Percentiles rank a stretch among this genome's conserved stretches.
These are phyloP conservation scores for Lachnellula cervina DNA, from an alignment of 2,329 filamentous ascomycete genomes.

Conservation along the genomic window DNA sequence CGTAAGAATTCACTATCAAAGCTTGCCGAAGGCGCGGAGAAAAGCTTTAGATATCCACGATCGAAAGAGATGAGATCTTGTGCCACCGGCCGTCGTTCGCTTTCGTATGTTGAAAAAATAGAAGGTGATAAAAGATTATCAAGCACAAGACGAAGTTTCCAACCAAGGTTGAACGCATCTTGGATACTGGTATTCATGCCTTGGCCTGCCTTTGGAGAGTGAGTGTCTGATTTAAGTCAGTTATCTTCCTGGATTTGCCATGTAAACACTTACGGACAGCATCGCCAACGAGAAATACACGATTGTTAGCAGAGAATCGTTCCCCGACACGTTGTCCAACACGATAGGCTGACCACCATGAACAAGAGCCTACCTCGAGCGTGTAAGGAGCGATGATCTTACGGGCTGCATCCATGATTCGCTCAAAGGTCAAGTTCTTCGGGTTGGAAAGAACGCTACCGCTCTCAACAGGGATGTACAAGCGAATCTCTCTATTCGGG, in stretches of 20 bases:
- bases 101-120: constrained; percentile 55
- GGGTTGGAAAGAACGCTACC: background rate
- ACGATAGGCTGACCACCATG: constrained; percentile 56
- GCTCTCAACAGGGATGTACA: background rate
- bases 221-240: constrained; percentile 51
- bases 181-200: constrained; percentile 56
- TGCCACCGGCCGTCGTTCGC: constrained; percentile 57
- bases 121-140: constrained; percentile 40
- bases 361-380: constrained; percentile 58
- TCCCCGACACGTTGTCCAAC: constrained; percentile 57
- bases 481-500: background rate
- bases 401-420: constrained; percentile 57
- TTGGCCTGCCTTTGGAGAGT: constrained; percentile 60
- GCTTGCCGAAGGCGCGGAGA: constrained; percentile 54
- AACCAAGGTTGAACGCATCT: constrained; percentile 58
- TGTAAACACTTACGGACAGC: constrained; percentile 43
- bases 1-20: constrained; percentile 58
- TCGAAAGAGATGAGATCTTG: constrained; percentile 63
- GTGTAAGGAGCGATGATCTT: constrained; percentile 64
- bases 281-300: constrained; percentile 51
- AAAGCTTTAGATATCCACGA: constrained; percentile 50
- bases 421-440: constrained; percentile 35
- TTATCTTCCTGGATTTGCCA: constrained; percentile 43
- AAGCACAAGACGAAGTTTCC: constrained; percentile 44
- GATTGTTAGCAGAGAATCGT: constrained; percentile 34